phyloP scores from a whole-genome alignment of 768 basidiomycete genomes.

The Amanita rimosa region DNA sequence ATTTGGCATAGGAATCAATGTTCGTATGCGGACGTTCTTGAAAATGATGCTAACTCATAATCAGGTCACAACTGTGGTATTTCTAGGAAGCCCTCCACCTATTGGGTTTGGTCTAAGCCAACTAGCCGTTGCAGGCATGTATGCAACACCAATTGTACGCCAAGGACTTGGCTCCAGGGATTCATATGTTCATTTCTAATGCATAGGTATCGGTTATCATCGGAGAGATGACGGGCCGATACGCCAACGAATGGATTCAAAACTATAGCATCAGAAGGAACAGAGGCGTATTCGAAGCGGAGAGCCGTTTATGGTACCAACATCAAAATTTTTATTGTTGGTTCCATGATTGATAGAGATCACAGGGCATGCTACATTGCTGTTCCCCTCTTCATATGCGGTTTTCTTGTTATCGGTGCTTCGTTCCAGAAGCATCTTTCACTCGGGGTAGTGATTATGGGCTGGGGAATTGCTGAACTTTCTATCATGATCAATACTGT shows the following conservation, averaged over 20 bases:
- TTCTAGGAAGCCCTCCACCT: constrained; percentile 44
- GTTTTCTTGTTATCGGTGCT: not conserved
- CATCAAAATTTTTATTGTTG: not conserved
- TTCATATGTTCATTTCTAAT: not conserved
- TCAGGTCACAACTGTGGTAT: constrained; percentile 56
- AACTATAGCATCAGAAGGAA: constrained; percentile 33
- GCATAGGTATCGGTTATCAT: constrained; percentile 36
- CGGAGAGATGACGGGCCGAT: constrained; percentile 42
- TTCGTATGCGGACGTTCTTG: constrained; percentile 11
- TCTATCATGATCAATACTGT: constrained; percentile 52
- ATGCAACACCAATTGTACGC: constrained; percentile 44
- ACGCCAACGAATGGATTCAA: constrained; percentile 42
- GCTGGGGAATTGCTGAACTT: constrained; percentile 48
- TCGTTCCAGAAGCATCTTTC: constrained; percentile 3
- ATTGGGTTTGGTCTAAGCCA: constrained; percentile 42
- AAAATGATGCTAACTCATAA: not conserved
- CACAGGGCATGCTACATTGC: constrained; percentile 51
- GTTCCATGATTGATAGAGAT: not conserved
- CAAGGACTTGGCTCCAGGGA: not conserved
- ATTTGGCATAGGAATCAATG: constrained; percentile 54
- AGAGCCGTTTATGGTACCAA: constrained; percentile 44
- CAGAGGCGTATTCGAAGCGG: constrained; percentile 48
- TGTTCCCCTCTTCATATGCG: not conserved
- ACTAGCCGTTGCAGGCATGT: constrained; percentile 39
- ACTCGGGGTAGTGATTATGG: constrained; percentile 1